Conservation (phyloP, 768 basidiomycete genomes). For the Xerocomellus amylosporus region DNA sequence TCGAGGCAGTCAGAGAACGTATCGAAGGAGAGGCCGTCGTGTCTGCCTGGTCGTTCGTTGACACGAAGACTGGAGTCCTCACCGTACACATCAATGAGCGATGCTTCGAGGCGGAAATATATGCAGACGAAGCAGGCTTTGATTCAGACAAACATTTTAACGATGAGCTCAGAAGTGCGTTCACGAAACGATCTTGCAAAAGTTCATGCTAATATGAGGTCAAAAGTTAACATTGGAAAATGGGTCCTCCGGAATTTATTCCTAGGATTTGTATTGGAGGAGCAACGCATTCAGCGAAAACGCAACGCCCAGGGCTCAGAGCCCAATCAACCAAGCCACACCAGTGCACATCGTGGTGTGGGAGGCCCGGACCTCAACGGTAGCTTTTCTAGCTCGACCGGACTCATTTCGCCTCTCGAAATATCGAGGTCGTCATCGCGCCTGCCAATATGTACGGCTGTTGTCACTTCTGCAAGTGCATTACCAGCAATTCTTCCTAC, state of each 20-base stretch:
- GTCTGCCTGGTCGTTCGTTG: slow-evolving; percentile 80
- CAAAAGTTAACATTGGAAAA: slow-evolving; percentile 84
- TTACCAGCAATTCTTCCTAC: slow-evolving; percentile 59
- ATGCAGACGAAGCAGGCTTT: slow-evolving; percentile 87
- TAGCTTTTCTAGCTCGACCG: slow-evolving; percentile 15
- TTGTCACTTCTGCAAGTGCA: slow-evolving; percentile 65
- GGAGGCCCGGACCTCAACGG: slow-evolving; percentile 29
- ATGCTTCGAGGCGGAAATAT: slow-evolving; percentile 93
- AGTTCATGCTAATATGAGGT: slow-evolving; percentile 4
- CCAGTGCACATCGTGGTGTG: slow-evolving; percentile 21
- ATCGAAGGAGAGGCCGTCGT: slow-evolving; percentile 95
- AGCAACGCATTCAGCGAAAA: slow-evolving; percentile 45
- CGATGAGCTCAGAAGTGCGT: slow-evolving; percentile 81
- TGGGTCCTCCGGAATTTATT: slow-evolving; percentile 90
- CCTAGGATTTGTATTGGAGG: slow-evolving; percentile 69
- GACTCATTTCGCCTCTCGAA: slow-evolving; percentile 31
- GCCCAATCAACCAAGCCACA: slow-evolving; percentile 15
- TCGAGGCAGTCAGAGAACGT: slow-evolving; percentile 83
- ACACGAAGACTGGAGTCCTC: slow-evolving; percentile 86
- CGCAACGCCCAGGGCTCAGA: slow-evolving; percentile 28
- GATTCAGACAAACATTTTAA: slow-evolving; percentile 54
- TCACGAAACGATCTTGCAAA: neutral
- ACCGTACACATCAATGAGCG: slow-evolving; percentile 84
- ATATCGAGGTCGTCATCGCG: slow-evolving; percentile 22
- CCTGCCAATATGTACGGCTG: slow-evolving; percentile 36